These are phyloP conservation scores for Ziziphus jujuba DNA, from an alignment of 306 rosid species.

Conservation along the genomic window DNA sequence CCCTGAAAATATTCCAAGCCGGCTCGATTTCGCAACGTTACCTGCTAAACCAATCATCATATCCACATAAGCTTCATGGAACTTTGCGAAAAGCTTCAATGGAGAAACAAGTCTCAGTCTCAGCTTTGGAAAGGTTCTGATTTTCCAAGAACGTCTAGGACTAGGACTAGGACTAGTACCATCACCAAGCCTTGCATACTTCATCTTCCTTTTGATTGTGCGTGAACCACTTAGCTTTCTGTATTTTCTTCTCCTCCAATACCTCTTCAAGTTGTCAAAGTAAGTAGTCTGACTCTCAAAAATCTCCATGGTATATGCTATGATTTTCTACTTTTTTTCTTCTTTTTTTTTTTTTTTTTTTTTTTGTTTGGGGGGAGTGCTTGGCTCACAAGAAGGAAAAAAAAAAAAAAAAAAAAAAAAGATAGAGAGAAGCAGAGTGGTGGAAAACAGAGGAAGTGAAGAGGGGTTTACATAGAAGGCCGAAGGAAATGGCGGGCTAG, in stretches of 20 bases:
- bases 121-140: slow-evolving; percentile 7
- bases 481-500: no score
- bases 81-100: slow-evolving; percentile 21
- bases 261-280: slow-evolving; percentile 34
- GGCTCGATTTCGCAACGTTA: neutral
- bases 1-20: slow-evolving; percentile 17
- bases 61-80: slow-evolving; percentile 34
- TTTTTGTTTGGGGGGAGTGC: no score
- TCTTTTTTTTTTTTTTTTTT: no score
- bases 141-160: slow-evolving; percentile 16
- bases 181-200: slow-evolving; percentile 13
- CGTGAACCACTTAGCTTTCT: slow-evolving; percentile 24
- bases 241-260: slow-evolving; percentile 41
- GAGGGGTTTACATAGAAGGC: no score
- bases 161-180: neutral
- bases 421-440: no score
- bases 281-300: slow-evolving; percentile 10
- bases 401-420: no score
- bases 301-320: slow-evolving; percentile 27
- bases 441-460: no score
- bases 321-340: neutral
- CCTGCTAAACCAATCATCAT: slow-evolving; percentile 34
- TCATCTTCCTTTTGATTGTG: slow-evolving; percentile 29
- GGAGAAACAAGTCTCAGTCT: slow-evolving; percentile 18
- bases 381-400: no score